phyloP scores from a whole-genome alignment of 305 asterid species.

The Fraxinus xanthoxyloides region DNA sequence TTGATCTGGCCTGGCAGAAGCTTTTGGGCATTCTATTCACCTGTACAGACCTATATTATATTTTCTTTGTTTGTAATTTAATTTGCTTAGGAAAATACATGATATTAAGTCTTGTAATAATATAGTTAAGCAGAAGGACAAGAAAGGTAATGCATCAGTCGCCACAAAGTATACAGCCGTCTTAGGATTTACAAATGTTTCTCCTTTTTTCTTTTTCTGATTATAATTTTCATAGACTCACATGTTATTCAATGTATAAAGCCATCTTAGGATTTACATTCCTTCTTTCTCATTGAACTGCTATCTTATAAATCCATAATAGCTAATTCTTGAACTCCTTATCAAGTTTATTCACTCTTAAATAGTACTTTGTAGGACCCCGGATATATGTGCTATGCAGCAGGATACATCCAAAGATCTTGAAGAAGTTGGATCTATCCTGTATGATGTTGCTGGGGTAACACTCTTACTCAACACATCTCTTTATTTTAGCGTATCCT shows the following conservation, averaged over 20 bases:
- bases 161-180: neutral
- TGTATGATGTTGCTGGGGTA: slow-evolving; percentile 59
- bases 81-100: neutral
- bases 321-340: neutral
- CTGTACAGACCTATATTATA: neutral
- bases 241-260: neutral
- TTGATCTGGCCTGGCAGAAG: neutral
- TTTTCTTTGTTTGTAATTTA: neutral
- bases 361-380: slow-evolving; percentile 52
- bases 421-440: slow-evolving; percentile 58
- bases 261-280: neutral
- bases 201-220: neutral
- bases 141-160: neutral
- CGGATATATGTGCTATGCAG: slow-evolving; percentile 72
- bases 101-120: neutral
- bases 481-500: neutral
- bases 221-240: neutral
- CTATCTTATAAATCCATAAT: neutral
- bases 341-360: neutral
- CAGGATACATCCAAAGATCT: slow-evolving; percentile 65
- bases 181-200: neutral
- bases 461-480: neutral
- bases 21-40: neutral
- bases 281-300: neutral
- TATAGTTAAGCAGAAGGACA: neutral